Evolutionary conservation across 2,329 filamentous ascomycete genomes (phyloP).

Genomic region (Onygena corvina): DNA sequence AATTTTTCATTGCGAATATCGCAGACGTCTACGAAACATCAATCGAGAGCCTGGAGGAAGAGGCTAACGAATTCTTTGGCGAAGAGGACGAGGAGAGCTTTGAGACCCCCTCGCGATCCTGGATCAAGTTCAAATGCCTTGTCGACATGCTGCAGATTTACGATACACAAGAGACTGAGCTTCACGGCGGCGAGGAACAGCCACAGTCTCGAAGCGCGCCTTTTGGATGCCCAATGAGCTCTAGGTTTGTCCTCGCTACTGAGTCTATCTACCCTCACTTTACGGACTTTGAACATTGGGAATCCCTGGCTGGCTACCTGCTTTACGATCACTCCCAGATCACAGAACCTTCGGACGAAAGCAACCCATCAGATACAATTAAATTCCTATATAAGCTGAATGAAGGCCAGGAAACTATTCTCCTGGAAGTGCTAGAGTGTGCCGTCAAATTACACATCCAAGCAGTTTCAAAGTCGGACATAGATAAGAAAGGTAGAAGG

Average conservation of each 20-base stretch:
- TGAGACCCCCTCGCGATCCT: slow-evolving; percentile 63
- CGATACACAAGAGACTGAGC: slow-evolving; percentile 49
- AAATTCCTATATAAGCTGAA: slow-evolving; percentile 61
- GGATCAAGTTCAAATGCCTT: slow-evolving; percentile 85
- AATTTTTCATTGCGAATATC: slow-evolving; percentile 82
- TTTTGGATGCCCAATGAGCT: slow-evolving; percentile 57
- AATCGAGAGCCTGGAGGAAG: slow-evolving; percentile 72
- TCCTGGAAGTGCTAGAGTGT: slow-evolving; percentile 77
- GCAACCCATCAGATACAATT: slow-evolving; percentile 51
- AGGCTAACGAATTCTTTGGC: slow-evolving; percentile 62
- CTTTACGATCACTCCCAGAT: slow-evolving; percentile 76
- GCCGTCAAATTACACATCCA: slow-evolving; percentile 64
- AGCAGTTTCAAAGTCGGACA: slow-evolving; percentile 50
- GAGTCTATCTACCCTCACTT: slow-evolving; percentile 76
- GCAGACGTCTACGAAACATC: slow-evolving; percentile 67
- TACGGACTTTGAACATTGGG: slow-evolving; percentile 72
- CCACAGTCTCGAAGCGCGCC: slow-evolving; percentile 29
- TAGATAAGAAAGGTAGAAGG: slow-evolving; percentile 44
- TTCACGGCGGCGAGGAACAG: slow-evolving; percentile 19
- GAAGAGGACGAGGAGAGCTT: slow-evolving; percentile 58
- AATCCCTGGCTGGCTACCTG: slow-evolving; percentile 75
- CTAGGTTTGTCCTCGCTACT: slow-evolving; percentile 72
- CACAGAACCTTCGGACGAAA: slow-evolving; percentile 40
- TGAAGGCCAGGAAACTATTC: slow-evolving; percentile 65
- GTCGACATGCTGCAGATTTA: slow-evolving; percentile 74